Percentiles rank a stretch among this genome's conserved stretches.
phyloP scores from a whole-genome alignment of 164 flowering plant genomes.

The Sedum album region DNA sequence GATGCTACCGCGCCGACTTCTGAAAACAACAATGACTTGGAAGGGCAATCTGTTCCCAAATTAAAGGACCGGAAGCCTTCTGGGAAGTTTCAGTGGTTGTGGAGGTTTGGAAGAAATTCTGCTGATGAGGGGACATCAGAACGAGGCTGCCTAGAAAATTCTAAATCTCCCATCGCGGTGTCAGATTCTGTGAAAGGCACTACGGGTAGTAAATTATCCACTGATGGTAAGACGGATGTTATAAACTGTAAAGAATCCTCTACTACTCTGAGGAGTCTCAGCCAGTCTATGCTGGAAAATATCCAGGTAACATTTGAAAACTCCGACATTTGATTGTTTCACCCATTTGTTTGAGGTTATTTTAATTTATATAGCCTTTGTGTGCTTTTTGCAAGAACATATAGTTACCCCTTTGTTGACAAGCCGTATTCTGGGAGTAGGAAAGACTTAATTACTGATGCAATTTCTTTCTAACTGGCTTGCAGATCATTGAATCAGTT shows the following conservation, averaged over 20 bases:
- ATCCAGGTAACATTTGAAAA: conserved; percentile 56
- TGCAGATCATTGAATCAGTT: conserved; percentile 79
- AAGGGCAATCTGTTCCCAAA: conserved; percentile 18
- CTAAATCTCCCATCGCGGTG: background rate
- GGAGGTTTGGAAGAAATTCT: conserved; percentile 63
- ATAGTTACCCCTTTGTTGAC: too few relatives aligned
- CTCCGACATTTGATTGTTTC: conserved; percentile 14
- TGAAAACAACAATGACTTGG: conserved; percentile 17
- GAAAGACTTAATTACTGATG: background rate
- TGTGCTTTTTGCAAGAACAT: background rate
- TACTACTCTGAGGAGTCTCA: conserved; percentile 55
- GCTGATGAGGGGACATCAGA: conserved; percentile 43
- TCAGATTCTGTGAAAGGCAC: conserved; percentile 12
- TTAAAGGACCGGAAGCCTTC: conserved; percentile 49
- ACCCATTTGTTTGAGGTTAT: too few relatives aligned
- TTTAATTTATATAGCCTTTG: conserved; percentile 15
- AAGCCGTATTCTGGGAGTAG: background rate
- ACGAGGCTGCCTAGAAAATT: conserved; percentile 22
- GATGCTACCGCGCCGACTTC: conserved; percentile 16
- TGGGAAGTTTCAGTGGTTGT: conserved; percentile 79
- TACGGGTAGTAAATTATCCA: conserved; percentile 15
- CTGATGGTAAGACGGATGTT: conserved; percentile 29
- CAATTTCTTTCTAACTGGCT: background rate
- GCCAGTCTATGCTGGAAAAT: conserved; percentile 92
- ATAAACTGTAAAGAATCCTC: conserved; percentile 56